Conservation (phyloP, 495 filamentous ascomycete genomes). For the Talaromyces thailandensis region DNA sequence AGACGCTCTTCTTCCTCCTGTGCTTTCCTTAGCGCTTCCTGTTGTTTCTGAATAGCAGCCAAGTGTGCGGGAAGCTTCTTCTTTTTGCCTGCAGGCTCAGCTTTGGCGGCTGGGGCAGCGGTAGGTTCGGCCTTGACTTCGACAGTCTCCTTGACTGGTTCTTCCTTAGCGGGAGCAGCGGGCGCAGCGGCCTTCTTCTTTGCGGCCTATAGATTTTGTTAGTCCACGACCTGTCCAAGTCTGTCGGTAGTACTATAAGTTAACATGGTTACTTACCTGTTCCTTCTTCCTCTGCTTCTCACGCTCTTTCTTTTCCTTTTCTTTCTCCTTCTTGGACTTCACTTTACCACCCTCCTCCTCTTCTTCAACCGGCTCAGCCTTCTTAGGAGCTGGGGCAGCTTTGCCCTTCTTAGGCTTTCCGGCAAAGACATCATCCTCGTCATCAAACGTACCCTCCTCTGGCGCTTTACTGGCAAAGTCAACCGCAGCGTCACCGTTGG, state of each 20-base stretch:
- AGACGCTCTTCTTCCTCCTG: slow-evolving; percentile 67
- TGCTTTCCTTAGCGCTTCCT: slow-evolving; percentile 65
- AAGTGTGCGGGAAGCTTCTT: slow-evolving; percentile 86
- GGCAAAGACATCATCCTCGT: slow-evolving; percentile 72
- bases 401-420: slow-evolving; percentile 58
- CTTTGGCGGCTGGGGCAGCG: slow-evolving; percentile 30
- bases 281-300: slow-evolving; percentile 93
- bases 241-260: too few species aligned
- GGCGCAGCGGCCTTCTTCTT: slow-evolving; percentile 46
- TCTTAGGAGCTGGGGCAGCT: slow-evolving; percentile 19
- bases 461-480: slow-evolving; percentile 62
- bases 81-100: slow-evolving; percentile 63
- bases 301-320: slow-evolving; percentile 87
- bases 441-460: slow-evolving; percentile 77
- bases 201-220: slow-evolving; percentile 40
- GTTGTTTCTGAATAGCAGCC: slow-evolving; percentile 79
- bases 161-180: slow-evolving; percentile 42
- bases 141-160: slow-evolving; percentile 33
- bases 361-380: slow-evolving; percentile 33
- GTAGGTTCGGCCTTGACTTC: slow-evolving; percentile 25
- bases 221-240: too few species aligned
- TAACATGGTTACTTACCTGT: slow-evolving; percentile 59
- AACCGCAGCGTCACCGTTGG: slow-evolving; percentile 21
- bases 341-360: slow-evolving; percentile 54
- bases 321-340: slow-evolving; percentile 93